Conservation (phyloP, 306 rosid species). For the Cucumis cinereus region DNA sequence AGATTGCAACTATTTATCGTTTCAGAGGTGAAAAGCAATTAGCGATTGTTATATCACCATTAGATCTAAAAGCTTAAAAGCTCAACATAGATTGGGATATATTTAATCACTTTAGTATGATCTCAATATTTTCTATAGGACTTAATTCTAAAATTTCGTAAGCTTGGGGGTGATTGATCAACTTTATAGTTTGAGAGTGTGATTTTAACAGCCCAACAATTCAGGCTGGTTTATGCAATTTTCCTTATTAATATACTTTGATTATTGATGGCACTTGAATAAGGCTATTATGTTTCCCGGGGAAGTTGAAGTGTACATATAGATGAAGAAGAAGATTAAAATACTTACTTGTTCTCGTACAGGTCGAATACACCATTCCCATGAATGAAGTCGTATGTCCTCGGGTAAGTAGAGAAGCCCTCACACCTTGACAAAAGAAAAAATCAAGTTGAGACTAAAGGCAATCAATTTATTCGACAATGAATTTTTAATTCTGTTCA, state of each 20-base stretch:
- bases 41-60: background rate
- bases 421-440: slow-evolving; percentile 66
- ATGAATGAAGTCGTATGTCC: slow-evolving; percentile 90
- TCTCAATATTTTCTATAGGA: background rate
- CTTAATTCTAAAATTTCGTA: no score
- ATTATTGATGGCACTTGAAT: background rate
- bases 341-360: slow-evolving; percentile 60
- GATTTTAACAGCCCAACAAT: no score
- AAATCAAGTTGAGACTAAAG: slow-evolving; percentile 1
- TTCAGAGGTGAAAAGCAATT: background rate
- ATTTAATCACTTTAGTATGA: background rate
- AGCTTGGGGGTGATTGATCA: no score
- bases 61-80: background rate
- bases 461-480: background rate
- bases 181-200: no score
- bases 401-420: slow-evolving; percentile 97
- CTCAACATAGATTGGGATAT: background rate
- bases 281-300: background rate
- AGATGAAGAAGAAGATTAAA: slow-evolving; percentile 13
- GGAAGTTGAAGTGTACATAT: background rate
- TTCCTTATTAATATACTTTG: no score
- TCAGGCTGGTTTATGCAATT: no score
- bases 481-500: background rate
- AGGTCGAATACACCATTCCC: slow-evolving; percentile 66
- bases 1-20: slow-evolving; percentile 41